Evolutionary conservation across 441 rosid genomes (phyloP).

Genomic region (Cnidoscolus chayamansa): DNA sequence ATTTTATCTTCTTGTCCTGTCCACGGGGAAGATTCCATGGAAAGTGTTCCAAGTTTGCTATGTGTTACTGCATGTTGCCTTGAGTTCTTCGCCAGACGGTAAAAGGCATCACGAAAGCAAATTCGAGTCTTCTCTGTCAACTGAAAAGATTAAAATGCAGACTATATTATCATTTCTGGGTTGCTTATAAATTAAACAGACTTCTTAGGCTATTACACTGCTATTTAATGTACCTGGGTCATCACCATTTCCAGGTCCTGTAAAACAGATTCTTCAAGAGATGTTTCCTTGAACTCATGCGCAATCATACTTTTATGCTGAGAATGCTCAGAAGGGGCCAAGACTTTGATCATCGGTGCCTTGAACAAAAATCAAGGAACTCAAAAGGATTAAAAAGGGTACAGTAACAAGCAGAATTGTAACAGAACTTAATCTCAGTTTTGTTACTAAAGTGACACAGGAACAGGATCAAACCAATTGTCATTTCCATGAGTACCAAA

Average conservation of each 20-base stretch:
- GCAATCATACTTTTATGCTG: slow-evolving; percentile 12
- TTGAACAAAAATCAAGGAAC: slow-evolving; percentile 16
- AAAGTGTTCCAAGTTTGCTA: slow-evolving; percentile 13
- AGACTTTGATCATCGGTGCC: slow-evolving; percentile 29
- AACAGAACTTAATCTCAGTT: not conserved
- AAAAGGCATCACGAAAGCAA: slow-evolving; percentile 80
- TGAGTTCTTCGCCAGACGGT: slow-evolving; percentile 79
- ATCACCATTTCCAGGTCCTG: slow-evolving; percentile 66
- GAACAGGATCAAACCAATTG: not conserved
- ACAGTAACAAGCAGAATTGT: not conserved
- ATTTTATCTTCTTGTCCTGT: slow-evolving; percentile 24
- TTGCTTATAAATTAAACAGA: not conserved
- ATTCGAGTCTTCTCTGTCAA: slow-evolving; percentile 56
- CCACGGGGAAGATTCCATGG: slow-evolving; percentile 17
- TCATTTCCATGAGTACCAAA: slow-evolving; percentile 6
- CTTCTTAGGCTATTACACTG: not conserved
- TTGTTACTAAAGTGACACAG: not conserved
- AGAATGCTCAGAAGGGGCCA: slow-evolving; percentile 25
- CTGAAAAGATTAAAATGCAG: slow-evolving; percentile 35
- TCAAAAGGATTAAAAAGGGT: slow-evolving; percentile 7
- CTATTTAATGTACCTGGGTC: slow-evolving; percentile 45
- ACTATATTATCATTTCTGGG: slow-evolving; percentile 10
- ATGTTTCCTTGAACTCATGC: slow-evolving; percentile 30
- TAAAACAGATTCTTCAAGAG: slow-evolving; percentile 59
- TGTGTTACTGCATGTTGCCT: slow-evolving; percentile 22